These are phyloP conservation scores for Begonia peltatifolia DNA, from an alignment of 306 rosid species.

Conservation along the genomic window DNA sequence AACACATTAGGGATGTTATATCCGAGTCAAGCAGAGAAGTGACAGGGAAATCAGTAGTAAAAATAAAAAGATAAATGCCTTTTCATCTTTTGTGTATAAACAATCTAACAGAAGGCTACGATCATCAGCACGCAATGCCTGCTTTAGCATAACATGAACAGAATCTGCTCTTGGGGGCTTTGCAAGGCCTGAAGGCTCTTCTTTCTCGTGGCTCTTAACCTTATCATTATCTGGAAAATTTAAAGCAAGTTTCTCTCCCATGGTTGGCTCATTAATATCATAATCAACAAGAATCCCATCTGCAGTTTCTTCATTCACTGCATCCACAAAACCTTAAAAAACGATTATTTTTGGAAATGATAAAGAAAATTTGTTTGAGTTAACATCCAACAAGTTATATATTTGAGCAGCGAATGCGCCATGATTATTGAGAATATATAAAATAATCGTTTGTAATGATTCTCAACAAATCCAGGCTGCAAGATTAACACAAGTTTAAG, in stretches of 20 bases:
- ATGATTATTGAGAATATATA: too few relatives aligned
- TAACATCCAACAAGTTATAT: too few relatives aligned
- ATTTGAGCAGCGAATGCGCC: too few relatives aligned
- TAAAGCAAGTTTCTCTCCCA: conserved; percentile 76
- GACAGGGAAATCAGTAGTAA: background rate
- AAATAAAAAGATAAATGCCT: conserved; percentile 20
- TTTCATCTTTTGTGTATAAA: conserved; percentile 65
- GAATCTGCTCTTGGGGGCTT: conserved; percentile 78
- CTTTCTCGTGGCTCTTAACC: conserved; percentile 15
- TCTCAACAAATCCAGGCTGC: too few relatives aligned
- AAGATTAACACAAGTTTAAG: too few relatives aligned
- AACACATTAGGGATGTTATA: conserved; percentile 4
- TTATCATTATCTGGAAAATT: conserved; percentile 27
- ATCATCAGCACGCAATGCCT: conserved; percentile 75
- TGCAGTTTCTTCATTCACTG: conserved; percentile 26
- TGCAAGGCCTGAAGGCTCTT: conserved; percentile 20
- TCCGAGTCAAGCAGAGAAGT: background rate
- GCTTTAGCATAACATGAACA: conserved; percentile 64
- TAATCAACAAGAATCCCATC: conserved; percentile 34
- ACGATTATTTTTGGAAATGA: too few relatives aligned
- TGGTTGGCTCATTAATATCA: conserved; percentile 53
- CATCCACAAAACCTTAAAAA: conserved; percentile 1
- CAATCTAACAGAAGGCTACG: conserved; percentile 54
- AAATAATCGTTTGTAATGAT: too few relatives aligned
- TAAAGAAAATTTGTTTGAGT: too few relatives aligned